These are phyloP conservation scores for Sporothrix mexicana DNA, from an alignment of 2,329 filamentous ascomycete genomes.

Conservation along the genomic window DNA sequence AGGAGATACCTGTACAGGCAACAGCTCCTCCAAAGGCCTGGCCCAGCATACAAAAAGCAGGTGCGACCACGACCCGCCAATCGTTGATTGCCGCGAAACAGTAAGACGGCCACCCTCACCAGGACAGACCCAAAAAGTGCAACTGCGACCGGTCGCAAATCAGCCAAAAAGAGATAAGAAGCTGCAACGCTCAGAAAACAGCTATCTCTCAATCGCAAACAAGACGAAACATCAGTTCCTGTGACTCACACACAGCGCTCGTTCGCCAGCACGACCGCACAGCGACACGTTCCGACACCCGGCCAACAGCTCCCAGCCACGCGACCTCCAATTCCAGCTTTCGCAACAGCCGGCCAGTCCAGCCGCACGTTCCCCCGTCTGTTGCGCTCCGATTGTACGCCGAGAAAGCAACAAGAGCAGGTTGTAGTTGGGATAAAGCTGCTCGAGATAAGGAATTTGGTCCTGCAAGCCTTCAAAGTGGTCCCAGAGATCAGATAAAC, in stretches of 20 bases:
- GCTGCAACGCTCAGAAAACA: not conserved
- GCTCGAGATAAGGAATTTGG: conserved; percentile 23
- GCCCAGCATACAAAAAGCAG: conserved; percentile 8
- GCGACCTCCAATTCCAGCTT: conserved; percentile 11
- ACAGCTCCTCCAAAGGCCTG: not conserved
- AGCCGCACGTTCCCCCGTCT: not conserved
- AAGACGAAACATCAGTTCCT: not conserved
- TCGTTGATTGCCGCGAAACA: not conserved
- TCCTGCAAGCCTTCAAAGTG: not conserved
- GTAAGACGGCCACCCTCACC: not conserved
- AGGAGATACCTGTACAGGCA: not conserved
- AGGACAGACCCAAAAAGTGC: conserved; percentile 4
- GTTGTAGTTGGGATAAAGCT: not conserved
- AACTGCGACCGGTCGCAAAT: conserved; percentile 17
- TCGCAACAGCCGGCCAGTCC: not conserved
- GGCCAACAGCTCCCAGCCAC: not conserved
- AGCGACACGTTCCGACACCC: not conserved
- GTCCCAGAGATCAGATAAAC: conserved; percentile 21
- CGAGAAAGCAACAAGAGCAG: conserved; percentile 14
- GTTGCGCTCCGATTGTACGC: conserved; percentile 18
- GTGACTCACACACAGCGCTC: conserved; percentile 21
- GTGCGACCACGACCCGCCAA: conserved; percentile 12
- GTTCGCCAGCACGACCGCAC: not conserved
- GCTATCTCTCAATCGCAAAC: not conserved
- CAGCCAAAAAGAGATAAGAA: conserved; percentile 25